A percentile compares a stretch with the other conserved stretches of the same genome.
Conservation (phyloP, 352 stramenopile genomes). For the Pilasporangium apinafurcum region DNA sequence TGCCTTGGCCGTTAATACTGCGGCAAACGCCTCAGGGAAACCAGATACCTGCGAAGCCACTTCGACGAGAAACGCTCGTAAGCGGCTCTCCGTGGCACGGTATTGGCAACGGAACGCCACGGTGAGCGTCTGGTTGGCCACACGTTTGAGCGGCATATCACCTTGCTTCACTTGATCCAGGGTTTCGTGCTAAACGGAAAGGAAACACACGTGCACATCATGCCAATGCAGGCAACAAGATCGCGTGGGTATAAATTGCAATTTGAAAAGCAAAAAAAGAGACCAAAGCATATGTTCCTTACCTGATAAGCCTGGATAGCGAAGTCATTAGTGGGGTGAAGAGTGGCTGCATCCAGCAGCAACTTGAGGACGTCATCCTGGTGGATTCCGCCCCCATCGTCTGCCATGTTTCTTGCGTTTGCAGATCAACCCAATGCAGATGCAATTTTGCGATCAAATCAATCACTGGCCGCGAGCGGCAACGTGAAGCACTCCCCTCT, state of each 20-base stretch:
- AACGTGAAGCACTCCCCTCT: too few species aligned
- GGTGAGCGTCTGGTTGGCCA: conserved; percentile 52
- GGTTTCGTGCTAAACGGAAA: conserved; percentile 37
- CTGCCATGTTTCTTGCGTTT: too few species aligned
- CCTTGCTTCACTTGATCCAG: conserved; percentile 52
- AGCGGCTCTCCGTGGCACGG: conserved; percentile 42
- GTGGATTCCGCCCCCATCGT: conserved; percentile 8
- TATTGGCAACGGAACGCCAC: conserved; percentile 47
- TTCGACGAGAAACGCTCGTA: conserved; percentile 42
- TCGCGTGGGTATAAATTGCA: neutral
- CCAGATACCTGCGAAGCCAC: conserved; percentile 20
- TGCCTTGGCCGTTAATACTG: conserved; percentile 29
- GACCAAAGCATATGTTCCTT: neutral
- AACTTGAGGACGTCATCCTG: conserved; percentile 56
- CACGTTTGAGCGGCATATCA: conserved; percentile 55
- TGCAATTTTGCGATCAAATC: too few species aligned
- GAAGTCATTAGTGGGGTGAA: conserved; percentile 33
- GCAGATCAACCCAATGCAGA: too few species aligned
- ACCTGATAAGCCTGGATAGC: conserved; percentile 64
- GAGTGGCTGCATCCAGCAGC: conserved; percentile 47
- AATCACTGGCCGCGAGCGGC: too few species aligned
- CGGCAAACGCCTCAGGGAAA: conserved; percentile 45
- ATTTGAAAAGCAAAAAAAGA: neutral
- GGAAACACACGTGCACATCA: neutral
- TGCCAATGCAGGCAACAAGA: neutral